phyloP scores from a whole-genome alignment of 2,329 filamentous ascomycete species.

The Fusarium sp. region DNA sequence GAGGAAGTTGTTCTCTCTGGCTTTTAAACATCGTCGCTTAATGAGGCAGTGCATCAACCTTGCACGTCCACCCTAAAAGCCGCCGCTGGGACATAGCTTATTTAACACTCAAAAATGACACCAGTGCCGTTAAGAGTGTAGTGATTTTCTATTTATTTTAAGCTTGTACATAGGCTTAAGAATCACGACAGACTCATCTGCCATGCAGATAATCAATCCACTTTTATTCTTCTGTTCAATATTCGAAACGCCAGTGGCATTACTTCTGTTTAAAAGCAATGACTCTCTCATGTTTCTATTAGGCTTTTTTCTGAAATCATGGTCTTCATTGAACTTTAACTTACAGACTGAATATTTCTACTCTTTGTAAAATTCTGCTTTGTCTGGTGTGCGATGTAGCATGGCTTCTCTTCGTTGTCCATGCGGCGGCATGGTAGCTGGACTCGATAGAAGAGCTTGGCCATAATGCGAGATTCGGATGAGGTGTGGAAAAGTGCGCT shows the following conservation, averaged over 20 bases:
- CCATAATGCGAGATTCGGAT: no score
- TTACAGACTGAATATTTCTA: no score
- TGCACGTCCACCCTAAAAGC: not conserved
- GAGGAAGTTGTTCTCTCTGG: not conserved
- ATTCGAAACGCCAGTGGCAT: fast-evolving
- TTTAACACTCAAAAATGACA: not conserved
- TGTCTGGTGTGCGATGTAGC: no score
- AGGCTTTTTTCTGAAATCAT: not conserved
- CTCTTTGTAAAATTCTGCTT: no score
- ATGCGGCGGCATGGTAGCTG: no score
- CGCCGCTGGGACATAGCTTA: not conserved
- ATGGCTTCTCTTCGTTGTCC: no score
- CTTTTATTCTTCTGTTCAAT: not conserved
- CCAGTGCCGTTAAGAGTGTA: not conserved
- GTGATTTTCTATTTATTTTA: not conserved
- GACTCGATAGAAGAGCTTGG: no score
- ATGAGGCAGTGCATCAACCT: conserved; percentile 27
- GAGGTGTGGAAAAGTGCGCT: no score
- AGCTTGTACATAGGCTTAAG: not conserved
- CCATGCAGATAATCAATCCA: no score
- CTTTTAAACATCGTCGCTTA: conserved; percentile 12
- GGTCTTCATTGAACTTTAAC: no score
- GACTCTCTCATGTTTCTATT: not conserved
- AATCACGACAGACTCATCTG: not conserved
- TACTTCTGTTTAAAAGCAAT: not conserved